phyloP scores from a whole-genome alignment of 495 filamentous ascomycete species.

The Penicillium simplicissimum region DNA sequence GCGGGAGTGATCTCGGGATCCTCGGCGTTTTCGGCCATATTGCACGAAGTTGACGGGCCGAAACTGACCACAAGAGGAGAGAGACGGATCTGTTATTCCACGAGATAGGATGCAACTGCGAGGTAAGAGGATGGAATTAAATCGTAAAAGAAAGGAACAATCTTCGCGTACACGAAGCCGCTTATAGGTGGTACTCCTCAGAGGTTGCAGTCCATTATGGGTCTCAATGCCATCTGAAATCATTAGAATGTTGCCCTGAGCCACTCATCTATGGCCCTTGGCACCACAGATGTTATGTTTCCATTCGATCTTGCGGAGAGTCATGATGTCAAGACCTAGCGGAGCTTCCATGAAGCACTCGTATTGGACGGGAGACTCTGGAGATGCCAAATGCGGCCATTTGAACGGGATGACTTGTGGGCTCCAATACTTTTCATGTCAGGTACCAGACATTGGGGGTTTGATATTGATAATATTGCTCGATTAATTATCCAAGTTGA shows the following conservation, averaged over 20 bases:
- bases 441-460: not conserved
- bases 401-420: not conserved
- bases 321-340: constrained; percentile 33
- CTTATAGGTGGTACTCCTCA: not conserved
- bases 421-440: not conserved
- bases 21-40: constrained; percentile 25
- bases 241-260: constrained; percentile 1
- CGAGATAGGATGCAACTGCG: not conserved
- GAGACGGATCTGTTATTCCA: not conserved
- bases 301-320: constrained; percentile 10
- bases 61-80: not conserved
- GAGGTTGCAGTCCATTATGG: not conserved
- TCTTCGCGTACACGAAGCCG: not conserved
- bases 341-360: not conserved
- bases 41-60: not conserved
- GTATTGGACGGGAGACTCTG: constrained; percentile 3
- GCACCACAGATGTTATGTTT: constrained; percentile 2
- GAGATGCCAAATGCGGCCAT: constrained; percentile 13
- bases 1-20: constrained; percentile 14
- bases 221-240: not conserved
- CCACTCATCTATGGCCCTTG: not conserved
- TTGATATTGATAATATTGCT: not conserved
- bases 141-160: not conserved
- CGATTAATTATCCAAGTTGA: not conserved
- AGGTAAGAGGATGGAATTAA: not conserved